phyloP scores from a whole-genome alignment of 2,329 filamentous ascomycete species.

The Uncinocarpus reesii region DNA sequence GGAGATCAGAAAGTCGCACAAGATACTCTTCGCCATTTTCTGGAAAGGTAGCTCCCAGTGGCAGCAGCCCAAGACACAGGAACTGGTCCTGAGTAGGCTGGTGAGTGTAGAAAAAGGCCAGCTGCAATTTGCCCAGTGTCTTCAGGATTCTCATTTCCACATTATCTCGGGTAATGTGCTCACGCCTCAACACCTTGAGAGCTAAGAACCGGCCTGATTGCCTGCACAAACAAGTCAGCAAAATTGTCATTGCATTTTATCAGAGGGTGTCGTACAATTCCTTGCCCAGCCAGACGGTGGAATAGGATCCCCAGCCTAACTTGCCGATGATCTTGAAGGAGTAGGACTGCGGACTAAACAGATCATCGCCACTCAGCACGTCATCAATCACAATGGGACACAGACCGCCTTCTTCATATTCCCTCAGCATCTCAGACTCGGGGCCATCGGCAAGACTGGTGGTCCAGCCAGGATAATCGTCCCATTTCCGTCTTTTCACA shows the following conservation, averaged over 20 bases:
- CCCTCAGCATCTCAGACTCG: not conserved
- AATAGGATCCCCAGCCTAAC: slow-evolving; percentile 13
- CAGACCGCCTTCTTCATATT: slow-evolving; percentile 1
- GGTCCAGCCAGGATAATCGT: not conserved
- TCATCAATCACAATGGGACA: slow-evolving; percentile 16
- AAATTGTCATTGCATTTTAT: too few species aligned
- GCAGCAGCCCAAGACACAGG: slow-evolving; percentile 14
- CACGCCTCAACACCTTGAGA: slow-evolving; percentile 7
- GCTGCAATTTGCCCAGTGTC: slow-evolving; percentile 12
- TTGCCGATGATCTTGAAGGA: slow-evolving; percentile 15
- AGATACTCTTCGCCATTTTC: too few species aligned
- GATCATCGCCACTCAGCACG: slow-evolving; percentile 10
- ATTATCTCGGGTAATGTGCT: slow-evolving; percentile 11
- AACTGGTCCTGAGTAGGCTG: slow-evolving; percentile 7
- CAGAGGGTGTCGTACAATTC: too few species aligned
- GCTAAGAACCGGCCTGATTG: slow-evolving; percentile 4
- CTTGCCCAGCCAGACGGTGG: slow-evolving; percentile 15
- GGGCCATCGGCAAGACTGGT: not conserved
- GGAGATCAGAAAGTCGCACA: not conserved
- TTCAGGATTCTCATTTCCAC: slow-evolving; percentile 13
- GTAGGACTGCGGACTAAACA: slow-evolving; percentile 10
- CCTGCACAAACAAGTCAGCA: too few species aligned
- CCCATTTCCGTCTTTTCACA: too few species aligned
- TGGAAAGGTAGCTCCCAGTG: slow-evolving; percentile 10
- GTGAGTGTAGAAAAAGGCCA: slow-evolving; percentile 14